phyloP scores from a whole-genome alignment of 2,329 filamentous ascomycete species.

The Xenoacremonium recifei region DNA sequence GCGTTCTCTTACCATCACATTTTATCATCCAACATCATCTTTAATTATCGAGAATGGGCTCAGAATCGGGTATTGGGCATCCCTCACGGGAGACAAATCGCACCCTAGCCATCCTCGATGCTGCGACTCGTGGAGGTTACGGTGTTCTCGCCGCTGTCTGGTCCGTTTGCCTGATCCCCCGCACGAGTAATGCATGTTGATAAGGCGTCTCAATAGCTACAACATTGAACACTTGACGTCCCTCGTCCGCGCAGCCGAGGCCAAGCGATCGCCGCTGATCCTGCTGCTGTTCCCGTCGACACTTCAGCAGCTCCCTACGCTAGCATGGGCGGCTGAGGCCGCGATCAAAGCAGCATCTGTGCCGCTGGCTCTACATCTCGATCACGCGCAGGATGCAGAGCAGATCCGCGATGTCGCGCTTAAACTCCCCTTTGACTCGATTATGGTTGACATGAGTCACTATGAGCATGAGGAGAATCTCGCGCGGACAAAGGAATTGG shows the following conservation, averaged over 20 bases:
- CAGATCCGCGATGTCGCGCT: slow-evolving; percentile 55
- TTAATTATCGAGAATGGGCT: no score
- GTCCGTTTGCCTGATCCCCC: slow-evolving; percentile 1
- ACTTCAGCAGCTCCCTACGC: slow-evolving; percentile 6
- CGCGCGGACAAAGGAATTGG: slow-evolving; percentile 11
- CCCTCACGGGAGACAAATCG: no score
- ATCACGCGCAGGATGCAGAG: slow-evolving; percentile 58
- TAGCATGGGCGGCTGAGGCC: slow-evolving; percentile 39
- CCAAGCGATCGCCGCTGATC: slow-evolving; percentile 10
- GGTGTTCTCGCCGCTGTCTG: slow-evolving; percentile 14
- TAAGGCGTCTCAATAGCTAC: slow-evolving; percentile 4
- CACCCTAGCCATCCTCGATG: slow-evolving; percentile 6
- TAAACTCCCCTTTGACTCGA: slow-evolving; percentile 62
- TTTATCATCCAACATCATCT: no score
- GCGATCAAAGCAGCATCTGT: slow-evolving; percentile 38
- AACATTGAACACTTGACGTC: slow-evolving; percentile 18
- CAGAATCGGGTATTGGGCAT: no score
- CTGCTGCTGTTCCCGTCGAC: slow-evolving; percentile 10
- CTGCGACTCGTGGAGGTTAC: slow-evolving; percentile 6
- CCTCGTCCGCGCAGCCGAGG: slow-evolving; percentile 11
- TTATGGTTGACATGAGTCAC: slow-evolving; percentile 78
- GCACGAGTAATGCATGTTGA: not conserved
- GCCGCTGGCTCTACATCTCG: slow-evolving; percentile 27
- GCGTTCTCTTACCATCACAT: no score
- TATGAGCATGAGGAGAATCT: slow-evolving; percentile 71